phyloP scores from a whole-genome alignment of 768 basidiomycete species.

The Dacryopinax spathularia region DNA sequence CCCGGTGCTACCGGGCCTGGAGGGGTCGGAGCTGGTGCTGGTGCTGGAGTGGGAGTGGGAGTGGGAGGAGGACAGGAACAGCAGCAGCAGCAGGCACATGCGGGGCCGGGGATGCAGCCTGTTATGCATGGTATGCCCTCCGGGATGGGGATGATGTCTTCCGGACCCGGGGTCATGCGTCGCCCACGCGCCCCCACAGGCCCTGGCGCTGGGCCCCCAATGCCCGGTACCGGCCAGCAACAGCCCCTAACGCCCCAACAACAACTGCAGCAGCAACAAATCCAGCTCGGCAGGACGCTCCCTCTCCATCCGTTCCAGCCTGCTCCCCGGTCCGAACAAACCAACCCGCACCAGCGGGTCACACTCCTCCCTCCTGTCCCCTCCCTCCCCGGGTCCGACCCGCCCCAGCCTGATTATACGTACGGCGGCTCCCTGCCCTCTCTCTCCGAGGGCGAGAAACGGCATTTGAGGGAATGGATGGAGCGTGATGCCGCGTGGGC shows the following conservation, averaged over 20 bases:
- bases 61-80: not conserved
- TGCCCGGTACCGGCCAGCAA: too few species aligned
- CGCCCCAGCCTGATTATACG: conserved; percentile 27
- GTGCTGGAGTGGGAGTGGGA: conserved; percentile 1
- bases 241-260: too few species aligned
- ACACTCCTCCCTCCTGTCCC: conserved; percentile 45
- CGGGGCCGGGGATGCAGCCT: not conserved
- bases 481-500: conserved; percentile 37
- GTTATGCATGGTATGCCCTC: not conserved
- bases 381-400: conserved; percentile 23
- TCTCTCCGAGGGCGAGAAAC: conserved; percentile 38
- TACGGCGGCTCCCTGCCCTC: conserved; percentile 30
- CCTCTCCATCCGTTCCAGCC: not conserved
- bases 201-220: too few species aligned
- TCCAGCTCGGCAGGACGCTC: too few species aligned
- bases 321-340: conserved; percentile 5
- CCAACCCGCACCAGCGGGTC: conserved; percentile 23
- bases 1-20: not conserved
- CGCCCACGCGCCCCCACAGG: too few species aligned
- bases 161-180: not conserved
- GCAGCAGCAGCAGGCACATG: not conserved
- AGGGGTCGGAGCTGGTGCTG: not conserved
- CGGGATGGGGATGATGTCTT: not conserved
- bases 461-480: conserved; percentile 48
- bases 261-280: conserved; percentile 14